Conservation (phyloP, 306 rosid genomes). For the Adenanthera pavonina region DNA sequence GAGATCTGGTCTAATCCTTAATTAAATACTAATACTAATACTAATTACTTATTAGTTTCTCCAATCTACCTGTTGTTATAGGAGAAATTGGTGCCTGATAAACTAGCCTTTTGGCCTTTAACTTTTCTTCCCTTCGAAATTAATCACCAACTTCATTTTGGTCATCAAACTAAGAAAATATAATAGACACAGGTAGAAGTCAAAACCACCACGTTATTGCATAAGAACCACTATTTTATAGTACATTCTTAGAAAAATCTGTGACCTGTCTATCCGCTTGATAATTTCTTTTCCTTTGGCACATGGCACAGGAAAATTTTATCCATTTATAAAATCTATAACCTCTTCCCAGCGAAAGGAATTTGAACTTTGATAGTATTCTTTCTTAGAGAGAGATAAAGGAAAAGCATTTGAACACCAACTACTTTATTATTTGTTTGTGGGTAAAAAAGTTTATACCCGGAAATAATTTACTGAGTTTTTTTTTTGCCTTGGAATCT, state of each 20-base stretch:
- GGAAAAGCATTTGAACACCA: not conserved
- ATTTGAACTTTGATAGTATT: not conserved
- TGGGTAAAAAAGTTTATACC: not conserved
- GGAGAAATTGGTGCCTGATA: conserved; percentile 7
- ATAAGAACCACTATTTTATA: not conserved
- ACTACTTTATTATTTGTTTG: not conserved
- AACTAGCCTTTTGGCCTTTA: not conserved
- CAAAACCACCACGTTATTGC: conserved; percentile 34
- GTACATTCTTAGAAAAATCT: conserved; percentile 15
- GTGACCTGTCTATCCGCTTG: conserved; percentile 21
- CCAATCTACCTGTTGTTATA: not conserved
- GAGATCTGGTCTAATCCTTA: not conserved
- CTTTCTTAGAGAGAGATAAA: conserved; percentile 4
- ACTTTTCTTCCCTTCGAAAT: not conserved
- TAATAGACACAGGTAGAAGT: conserved; percentile 18
- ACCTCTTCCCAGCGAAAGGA: not conserved
- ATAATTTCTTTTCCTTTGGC: not conserved
- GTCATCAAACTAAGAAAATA: conserved; percentile 23
- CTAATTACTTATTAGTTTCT: not conserved
- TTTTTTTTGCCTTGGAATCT: not conserved
- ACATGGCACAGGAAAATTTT: not conserved
- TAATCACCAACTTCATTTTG: conserved; percentile 37
- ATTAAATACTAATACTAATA: not conserved
- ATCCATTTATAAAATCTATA: not conserved
- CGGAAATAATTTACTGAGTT: not conserved